phyloP scores from a whole-genome alignment of 352 stramenopile genomes.

The Pythium diclinum region DNA sequence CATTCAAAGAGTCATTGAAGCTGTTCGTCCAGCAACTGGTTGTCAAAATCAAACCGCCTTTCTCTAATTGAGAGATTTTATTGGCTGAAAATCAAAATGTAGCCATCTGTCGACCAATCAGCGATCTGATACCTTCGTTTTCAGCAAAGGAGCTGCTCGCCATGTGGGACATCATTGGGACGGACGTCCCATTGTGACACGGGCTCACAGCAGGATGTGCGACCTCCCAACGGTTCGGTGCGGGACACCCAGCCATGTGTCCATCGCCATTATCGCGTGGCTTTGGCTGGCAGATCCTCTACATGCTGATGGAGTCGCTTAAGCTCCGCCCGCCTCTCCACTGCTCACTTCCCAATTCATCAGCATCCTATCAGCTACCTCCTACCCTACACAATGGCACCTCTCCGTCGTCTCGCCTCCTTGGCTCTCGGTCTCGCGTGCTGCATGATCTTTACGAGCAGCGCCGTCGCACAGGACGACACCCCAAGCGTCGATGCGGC shows the following conservation, averaged over 20 bases:
- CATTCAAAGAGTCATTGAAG: background rate
- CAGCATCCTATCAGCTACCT: background rate
- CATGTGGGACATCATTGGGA: background rate
- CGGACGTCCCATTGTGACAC: background rate
- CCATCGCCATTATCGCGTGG: background rate
- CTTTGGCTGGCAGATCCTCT: background rate
- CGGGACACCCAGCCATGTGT: background rate
- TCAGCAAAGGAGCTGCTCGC: background rate
- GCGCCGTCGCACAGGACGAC: background rate
- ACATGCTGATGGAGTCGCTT: background rate
- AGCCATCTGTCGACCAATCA: background rate
- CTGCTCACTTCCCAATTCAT: slow-evolving; percentile 12
- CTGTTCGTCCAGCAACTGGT: background rate
- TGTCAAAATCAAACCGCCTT: background rate
- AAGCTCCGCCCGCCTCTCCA: background rate
- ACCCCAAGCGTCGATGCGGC: background rate
- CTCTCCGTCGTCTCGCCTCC: slow-evolving; percentile 9
- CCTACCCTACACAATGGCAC: slow-evolving; percentile 8
- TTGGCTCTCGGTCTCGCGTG: slow-evolving; percentile 5
- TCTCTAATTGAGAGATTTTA: background rate
- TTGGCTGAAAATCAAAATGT: background rate
- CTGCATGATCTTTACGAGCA: slow-evolving; percentile 4
- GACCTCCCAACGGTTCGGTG: background rate
- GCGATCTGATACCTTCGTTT: background rate
- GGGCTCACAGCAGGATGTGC: background rate